Conservation (phyloP, 1,284 basidiomycete genomes). For the Hortiboletus rubellus region DNA sequence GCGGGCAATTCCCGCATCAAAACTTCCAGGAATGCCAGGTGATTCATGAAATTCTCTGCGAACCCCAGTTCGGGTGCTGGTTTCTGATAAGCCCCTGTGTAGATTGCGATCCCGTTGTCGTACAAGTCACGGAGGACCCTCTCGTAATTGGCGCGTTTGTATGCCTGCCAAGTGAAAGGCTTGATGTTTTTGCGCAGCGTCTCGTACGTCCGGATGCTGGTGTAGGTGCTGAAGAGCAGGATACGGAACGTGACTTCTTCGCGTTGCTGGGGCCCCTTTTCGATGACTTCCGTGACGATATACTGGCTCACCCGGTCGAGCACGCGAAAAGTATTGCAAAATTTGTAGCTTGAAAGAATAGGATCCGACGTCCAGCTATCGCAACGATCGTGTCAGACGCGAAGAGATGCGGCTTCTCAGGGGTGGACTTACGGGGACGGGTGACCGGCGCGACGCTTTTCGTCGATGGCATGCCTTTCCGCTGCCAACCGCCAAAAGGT, state of each 20-base stretch:
- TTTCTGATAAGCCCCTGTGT: constrained; percentile 66
- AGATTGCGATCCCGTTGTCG: constrained; percentile 43
- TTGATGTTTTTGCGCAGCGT: constrained; percentile 48
- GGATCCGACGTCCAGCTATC: constrained; percentile 58
- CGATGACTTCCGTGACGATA: constrained; percentile 57
- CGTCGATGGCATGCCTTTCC: constrained; percentile 57
- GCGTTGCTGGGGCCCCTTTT: constrained; percentile 55
- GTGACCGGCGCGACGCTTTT: constrained; percentile 48
- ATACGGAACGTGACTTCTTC: constrained; percentile 61
- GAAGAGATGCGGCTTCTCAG: constrained; percentile 1
- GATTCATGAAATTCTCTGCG: constrained; percentile 48
- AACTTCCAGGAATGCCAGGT: constrained; percentile 54
- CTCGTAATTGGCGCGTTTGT: constrained; percentile 47
- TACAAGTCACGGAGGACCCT: constrained; percentile 45
- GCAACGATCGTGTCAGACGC: constrained; percentile 14
- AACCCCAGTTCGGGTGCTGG: constrained; percentile 53
- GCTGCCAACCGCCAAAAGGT: constrained; percentile 58
- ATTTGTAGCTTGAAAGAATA: constrained; percentile 48
- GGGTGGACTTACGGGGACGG: constrained; percentile 48
- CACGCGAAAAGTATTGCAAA: constrained; percentile 64
- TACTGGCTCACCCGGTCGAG: constrained; percentile 62
- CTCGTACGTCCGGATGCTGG: constrained; percentile 60
- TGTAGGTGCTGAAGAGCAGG: constrained; percentile 60
- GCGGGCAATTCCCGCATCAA: constrained; percentile 52
- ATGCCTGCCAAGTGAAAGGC: constrained; percentile 52